A percentile compares a stretch with the other conserved stretches of the same genome.
These are phyloP conservation scores for Aspergillus versicolor DNA, from an alignment of 2,329 filamentous ascomycete genomes.

Conservation along the genomic window DNA sequence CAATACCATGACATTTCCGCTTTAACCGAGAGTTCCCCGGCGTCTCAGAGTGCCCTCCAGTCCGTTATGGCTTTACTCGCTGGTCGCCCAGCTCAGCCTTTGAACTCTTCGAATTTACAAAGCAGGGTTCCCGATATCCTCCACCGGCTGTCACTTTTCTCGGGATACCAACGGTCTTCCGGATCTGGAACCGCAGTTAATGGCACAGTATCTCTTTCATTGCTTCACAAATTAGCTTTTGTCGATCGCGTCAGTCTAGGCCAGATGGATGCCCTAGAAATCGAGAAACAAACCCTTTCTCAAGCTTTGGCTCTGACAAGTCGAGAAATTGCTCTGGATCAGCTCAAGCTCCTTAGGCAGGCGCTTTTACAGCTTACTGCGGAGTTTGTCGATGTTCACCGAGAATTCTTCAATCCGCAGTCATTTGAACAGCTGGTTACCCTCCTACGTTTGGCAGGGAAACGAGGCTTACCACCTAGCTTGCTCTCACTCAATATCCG, in stretches of 20 bases:
- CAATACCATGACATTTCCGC: conserved; percentile 44
- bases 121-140: conserved; percentile 36
- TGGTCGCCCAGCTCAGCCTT: conserved; percentile 34
- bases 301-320: conserved; percentile 54
- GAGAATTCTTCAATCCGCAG: conserved; percentile 32
- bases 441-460: conserved; percentile 25
- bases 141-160: conserved; percentile 37
- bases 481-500: conserved; percentile 14
- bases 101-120: conserved; percentile 33
- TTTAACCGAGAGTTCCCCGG: conserved; percentile 13
- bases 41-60: conserved; percentile 21
- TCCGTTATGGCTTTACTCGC: conserved; percentile 39
- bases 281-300: conserved; percentile 63
- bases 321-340: conserved; percentile 51
- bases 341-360: conserved; percentile 50
- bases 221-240: conserved; percentile 57
- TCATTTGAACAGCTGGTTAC: conserved; percentile 25
- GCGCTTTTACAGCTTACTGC: conserved; percentile 43
- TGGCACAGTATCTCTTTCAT: conserved; percentile 49
- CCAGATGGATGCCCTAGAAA: conserved; percentile 63
- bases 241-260: conserved; percentile 57
- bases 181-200: conserved; percentile 47
- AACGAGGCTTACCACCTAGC: conserved; percentile 18
- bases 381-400: conserved; percentile 37
- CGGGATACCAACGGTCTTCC: conserved; percentile 30